Evolutionary conservation across 495 filamentous ascomycete species (phyloP).

Genomic region (Penicillium nucicola): DNA sequence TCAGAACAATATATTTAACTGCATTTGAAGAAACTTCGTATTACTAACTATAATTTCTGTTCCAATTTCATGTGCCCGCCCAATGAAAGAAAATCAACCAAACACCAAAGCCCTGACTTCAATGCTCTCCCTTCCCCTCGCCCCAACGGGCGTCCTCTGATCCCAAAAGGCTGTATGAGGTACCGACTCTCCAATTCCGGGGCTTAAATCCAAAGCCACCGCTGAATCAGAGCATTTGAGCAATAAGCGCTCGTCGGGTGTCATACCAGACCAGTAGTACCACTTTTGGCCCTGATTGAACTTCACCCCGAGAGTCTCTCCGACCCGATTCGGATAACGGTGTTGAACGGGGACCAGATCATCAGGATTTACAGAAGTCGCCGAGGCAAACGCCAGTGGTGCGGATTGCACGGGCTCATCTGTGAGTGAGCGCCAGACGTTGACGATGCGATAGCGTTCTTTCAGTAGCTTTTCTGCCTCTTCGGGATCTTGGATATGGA

Average conservation of each 20-base stretch:
- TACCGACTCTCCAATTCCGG: slow-evolving; percentile 60
- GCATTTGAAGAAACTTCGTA: neutral
- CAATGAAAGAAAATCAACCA: slow-evolving; percentile 44
- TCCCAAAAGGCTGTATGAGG: slow-evolving; percentile 83
- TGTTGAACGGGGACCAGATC: slow-evolving; percentile 74
- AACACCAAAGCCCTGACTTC: slow-evolving; percentile 84
- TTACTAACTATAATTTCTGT: neutral
- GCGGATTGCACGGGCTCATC: slow-evolving; percentile 63
- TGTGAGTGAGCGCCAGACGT: slow-evolving; percentile 79
- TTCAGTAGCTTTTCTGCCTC: slow-evolving; percentile 56
- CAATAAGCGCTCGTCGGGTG: slow-evolving; percentile 67
- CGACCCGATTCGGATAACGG: slow-evolving; percentile 67
- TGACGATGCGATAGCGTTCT: slow-evolving; percentile 75
- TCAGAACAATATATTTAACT: neutral
- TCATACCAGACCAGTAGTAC: slow-evolving; percentile 80
- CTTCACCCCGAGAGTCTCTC: slow-evolving; percentile 73
- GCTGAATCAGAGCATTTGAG: slow-evolving; percentile 74
- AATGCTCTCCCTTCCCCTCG: slow-evolving; percentile 72
- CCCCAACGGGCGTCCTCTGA: slow-evolving; percentile 59
- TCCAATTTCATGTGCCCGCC: neutral
- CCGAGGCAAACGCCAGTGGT: slow-evolving; percentile 71
- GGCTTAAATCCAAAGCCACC: slow-evolving; percentile 33
- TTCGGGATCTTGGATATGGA: slow-evolving; percentile 55
- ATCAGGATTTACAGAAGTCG: slow-evolving; percentile 45
- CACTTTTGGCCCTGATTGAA: slow-evolving; percentile 60